These are phyloP conservation scores for Brassica napus DNA, from an alignment of 345 rosid genomes.

Conservation along the genomic window Da-Ae NC_063446.1:16625501-16626000, in stretches of 20 bases:
- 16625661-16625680: slow-evolving; percentile 3
- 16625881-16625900: background rate
- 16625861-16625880: background rate
- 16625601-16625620: background rate
- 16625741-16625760: background rate
- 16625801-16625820: slow-evolving; percentile 21
- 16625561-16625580: background rate
- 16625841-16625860: slow-evolving; percentile 19
- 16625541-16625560: background rate
- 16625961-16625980: background rate
- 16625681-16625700: background rate
- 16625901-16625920: background rate
- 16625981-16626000: background rate
- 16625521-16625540: background rate
- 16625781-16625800: slow-evolving; percentile 37
- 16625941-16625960: background rate
- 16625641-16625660: background rate
- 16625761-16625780: slow-evolving; percentile 19
- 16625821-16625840: background rate
- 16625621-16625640: slow-evolving; percentile 17
- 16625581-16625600: background rate
- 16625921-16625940: background rate
- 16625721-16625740: background rate
- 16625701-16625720: background rate
- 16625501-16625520: background rate